These are phyloP conservation scores for Mastigamoeba balamuthi DNA, from an alignment of 78 protist genomes.

Conservation along the genomic window DNA sequence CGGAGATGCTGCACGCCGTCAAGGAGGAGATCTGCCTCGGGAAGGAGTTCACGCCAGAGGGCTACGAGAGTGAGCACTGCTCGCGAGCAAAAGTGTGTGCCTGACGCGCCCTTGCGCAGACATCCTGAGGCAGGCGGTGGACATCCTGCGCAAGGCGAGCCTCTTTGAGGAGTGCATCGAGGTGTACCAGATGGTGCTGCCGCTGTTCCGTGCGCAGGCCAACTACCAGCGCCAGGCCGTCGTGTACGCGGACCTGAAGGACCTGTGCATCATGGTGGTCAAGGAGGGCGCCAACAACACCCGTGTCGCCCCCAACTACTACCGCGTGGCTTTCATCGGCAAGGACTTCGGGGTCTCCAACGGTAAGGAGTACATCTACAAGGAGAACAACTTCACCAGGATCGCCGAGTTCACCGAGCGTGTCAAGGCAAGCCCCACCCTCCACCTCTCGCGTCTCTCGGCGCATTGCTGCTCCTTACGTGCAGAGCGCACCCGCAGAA, in stretches of 20 bases:
- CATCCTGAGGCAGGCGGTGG: neutral
- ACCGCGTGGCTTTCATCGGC: neutral
- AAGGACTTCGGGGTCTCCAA: neutral
- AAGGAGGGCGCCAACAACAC: neutral
- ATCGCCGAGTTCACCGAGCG: neutral
- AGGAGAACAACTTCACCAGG: neutral
- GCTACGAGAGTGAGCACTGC: neutral
- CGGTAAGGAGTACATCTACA: constrained; percentile 5
- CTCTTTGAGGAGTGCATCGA: neutral
- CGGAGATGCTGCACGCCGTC: neutral
- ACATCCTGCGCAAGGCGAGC: neutral
- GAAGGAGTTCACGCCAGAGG: neutral
- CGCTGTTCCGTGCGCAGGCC: neutral
- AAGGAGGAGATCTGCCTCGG: neutral
- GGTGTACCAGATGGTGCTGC: neutral
- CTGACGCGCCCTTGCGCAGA: neutral
- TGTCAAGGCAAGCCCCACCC: neutral
- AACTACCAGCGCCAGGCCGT: neutral
- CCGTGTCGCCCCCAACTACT: neutral
- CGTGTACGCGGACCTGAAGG: neutral
- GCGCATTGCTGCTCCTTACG: neutral
- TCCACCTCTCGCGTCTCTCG: no score
- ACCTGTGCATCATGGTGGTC: no score
- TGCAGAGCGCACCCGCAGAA: neutral
- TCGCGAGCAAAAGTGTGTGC: no score